Base-by-base conservation (phyloP, 352 stramenopile species). In the Globisporangium orthogonon region DNA sequence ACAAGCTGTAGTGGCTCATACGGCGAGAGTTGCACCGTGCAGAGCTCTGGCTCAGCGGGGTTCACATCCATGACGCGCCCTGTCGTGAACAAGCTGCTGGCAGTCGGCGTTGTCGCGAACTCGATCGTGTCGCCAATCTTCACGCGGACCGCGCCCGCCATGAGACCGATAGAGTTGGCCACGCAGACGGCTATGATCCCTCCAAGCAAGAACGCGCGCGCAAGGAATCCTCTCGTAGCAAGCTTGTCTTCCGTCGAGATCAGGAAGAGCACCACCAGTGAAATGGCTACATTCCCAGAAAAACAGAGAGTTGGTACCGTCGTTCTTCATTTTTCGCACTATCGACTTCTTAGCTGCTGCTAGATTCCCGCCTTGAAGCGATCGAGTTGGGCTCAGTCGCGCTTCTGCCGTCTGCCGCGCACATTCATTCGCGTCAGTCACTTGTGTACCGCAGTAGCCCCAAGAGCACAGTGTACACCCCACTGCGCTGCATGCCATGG, bases 401-500 rank as follows among this genome's bases (percentile, higher is more conserved):
- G 43, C 43, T 37, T 37, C 33, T 37, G 33, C 33, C 9, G 33
- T 3, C 33, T 37, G 33, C 33, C 33, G 33, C 5, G 33, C 10
- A 37, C 33, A 37, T 11, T 37, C 33, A 37, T 9, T 37, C 33
- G 33, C 33, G 33, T 9, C 41, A 23, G 17, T 3, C 41, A 13
- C 23, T 23, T 23, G 23, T 23, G 23, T 23, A 23, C 23, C 23
- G 23, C 23, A 54, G 33, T 45, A 49, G n/a, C 23, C 31, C 9
- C 29, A 28, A 7, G 1, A 52, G 11, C 17, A 23, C 33, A 37
- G 10, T 9, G 33, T 0, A 4, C 5, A 46, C 23, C 23, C 23
- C 23, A 23, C 23, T 23, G 23, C 23, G 14, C 28, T 1, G 28
- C 14, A 28, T 35, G 17, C 23, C 49, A 99, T 99, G 97, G 97